Evolutionary conservation across 1,139 yeast genomes (phyloP).

Genomic region (Torulaspora globosa): DNA sequence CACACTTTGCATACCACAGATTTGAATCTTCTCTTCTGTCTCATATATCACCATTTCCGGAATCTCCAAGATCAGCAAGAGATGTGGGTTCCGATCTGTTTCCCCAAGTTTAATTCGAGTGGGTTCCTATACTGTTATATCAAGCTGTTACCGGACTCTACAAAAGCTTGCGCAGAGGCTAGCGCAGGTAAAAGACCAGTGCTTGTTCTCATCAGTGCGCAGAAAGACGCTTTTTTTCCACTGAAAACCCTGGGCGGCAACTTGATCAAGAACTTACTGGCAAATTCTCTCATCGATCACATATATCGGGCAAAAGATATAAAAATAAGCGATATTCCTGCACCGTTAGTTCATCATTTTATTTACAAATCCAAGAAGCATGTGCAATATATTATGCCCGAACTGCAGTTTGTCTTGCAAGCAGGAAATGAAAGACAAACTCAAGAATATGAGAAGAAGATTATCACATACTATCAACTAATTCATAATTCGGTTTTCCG

Average conservation of each 20-base stretch:
- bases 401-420: constrained; percentile 18
- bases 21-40: constrained; percentile 57
- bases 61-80: constrained; percentile 50
- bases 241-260: constrained; percentile 58
- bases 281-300: constrained; percentile 37
- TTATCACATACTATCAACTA: constrained; percentile 30
- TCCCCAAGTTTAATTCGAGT: constrained; percentile 82
- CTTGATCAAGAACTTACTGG: constrained; percentile 45
- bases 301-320: constrained; percentile 42
- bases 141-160: constrained; percentile 43
- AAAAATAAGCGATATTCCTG: constrained; percentile 51
- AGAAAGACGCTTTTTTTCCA: constrained; percentile 73
- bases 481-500: constrained; percentile 26
- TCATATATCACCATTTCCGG: constrained; percentile 49
- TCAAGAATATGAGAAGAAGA: constrained; percentile 21
- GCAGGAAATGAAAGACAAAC: constrained; percentile 9
- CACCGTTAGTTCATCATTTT: constrained; percentile 70
- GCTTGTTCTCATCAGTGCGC: constrained; percentile 73
- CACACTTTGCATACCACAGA: constrained; percentile 71
- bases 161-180: constrained; percentile 2
- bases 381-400: constrained; percentile 51
- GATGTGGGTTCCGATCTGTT: constrained; percentile 89
- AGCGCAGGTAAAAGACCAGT: constrained; percentile 45
- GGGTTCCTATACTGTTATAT: constrained; percentile 86
- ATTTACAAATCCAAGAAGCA: constrained; percentile 65